Evolutionary conservation across 176 grass and related monocot species (phyloP), one percentile per base, ranked within the genome.

Genomic region (Triticum turgidum): DNA sequence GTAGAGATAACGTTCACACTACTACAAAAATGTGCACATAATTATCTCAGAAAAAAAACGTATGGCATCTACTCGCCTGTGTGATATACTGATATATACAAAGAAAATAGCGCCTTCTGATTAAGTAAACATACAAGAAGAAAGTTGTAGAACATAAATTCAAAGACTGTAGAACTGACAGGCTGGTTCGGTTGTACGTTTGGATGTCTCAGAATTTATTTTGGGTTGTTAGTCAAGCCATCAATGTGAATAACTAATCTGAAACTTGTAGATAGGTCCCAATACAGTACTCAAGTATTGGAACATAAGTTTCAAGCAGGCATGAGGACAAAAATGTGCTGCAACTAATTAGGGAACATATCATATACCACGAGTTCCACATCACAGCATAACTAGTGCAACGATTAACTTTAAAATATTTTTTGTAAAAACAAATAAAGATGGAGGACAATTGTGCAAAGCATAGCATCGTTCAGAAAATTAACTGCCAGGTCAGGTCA

Each of bases 261-360:
- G 82, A 58, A 75, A 58, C 42, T 33, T 64, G 14, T 29, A 38
- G 51, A 73, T 54, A 81, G 18, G 37, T 63, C 79, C 62, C 77
- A 75, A 34, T 68, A 80, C 18, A 87, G 75, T 76, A 65, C 59
- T 81, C 63, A 70, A 80, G 37, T 87, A 20, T 84, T 82, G 47
- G 12, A 83, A 61, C 5, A 78, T 64, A 54, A 33, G 69, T 32
- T 74, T 80, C 1, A 17, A 67, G 8, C 84, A 78, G 30, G 82
- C 11, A 41, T 13, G 14, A 69, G 9, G 13, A 66, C 80, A 62
- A 77, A n/a, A 81, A n/a, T 59, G 15, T 18, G 49, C 61, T 44
- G 8, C 18, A 39, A 80, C 67, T 20, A 68, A 68, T 1, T 83
- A 82, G 45, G 30, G 11, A 84, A 34, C 35, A 65, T 59, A 89